Evolutionary conservation across 2,329 filamentous ascomycete species (phyloP).

Genomic region (Diplocarpon mali): DNA sequence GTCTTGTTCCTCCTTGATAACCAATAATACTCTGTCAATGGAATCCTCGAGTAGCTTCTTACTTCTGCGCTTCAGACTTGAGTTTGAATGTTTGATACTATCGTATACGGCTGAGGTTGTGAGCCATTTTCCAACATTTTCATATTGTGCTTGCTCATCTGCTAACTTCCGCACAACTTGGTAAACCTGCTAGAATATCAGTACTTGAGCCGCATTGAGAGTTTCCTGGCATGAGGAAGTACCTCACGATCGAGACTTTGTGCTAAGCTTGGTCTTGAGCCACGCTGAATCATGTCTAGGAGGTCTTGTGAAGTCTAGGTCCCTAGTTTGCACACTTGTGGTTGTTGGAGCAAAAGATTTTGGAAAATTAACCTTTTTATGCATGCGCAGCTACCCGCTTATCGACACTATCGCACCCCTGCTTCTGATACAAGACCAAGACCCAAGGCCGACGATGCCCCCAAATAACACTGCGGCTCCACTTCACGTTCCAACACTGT

Average conservation of each 20-base stretch:
- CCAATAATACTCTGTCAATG: constrained; percentile 69
- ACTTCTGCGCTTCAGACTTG: constrained; percentile 69
- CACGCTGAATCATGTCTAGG: constrained; percentile 25
- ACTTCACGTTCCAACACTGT: constrained; percentile 5
- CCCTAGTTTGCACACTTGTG: neutral
- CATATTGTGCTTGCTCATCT: constrained; percentile 48
- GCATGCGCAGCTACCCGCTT: constrained; percentile 1
- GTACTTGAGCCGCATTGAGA: neutral
- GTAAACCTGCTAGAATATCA: constrained; percentile 44
- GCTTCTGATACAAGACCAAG: constrained; percentile 8
- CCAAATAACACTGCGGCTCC: neutral
- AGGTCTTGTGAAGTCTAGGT: no score
- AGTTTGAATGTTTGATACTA: constrained; percentile 75
- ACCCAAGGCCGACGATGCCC: constrained; percentile 3
- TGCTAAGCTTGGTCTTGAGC: constrained; percentile 36
- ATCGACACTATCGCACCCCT: neutral
- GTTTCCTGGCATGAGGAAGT: constrained; percentile 5
- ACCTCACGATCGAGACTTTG: constrained; percentile 54
- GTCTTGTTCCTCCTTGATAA: constrained; percentile 45
- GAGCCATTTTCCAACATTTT: constrained; percentile 37
- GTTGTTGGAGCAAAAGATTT: neutral
- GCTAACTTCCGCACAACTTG: constrained; percentile 68
- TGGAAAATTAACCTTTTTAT: neutral
- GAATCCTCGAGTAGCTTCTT: constrained; percentile 75
- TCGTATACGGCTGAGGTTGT: constrained; percentile 60